Base-by-base conservation (phyloP, 2,329 filamentous ascomycete genomes). In the Sporothrix globosa region DNA sequence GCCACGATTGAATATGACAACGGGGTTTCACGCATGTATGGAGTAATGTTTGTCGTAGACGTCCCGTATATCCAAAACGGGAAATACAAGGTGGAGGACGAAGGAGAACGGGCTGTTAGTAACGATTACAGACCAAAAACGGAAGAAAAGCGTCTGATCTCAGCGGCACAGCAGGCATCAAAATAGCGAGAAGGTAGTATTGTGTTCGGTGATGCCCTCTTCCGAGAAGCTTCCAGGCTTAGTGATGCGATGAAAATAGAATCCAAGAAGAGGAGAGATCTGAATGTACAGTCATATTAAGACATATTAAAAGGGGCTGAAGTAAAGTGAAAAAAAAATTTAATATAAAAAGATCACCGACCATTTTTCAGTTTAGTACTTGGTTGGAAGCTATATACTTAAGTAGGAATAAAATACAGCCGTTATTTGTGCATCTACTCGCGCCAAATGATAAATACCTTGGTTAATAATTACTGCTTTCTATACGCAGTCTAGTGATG, bases 141-240 rank as follows among this genome's bases (percentile, higher is more conserved):
- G 41, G 41, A 17, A 34, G 39, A 61, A 44, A 50, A 50, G 46
- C 61, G 61, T 50, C 61, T 50, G 61, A 65, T 50, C 61, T 50
- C 44, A 11, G 17, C 27, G 61, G 61, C 61, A 65, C 41, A 65
- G 24, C 24, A 30, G 61, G 27, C 24, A n/a, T 30, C 17, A 6
- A 65, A 30, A 65, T 65, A 50, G 24, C 21, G 41, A 21, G 27
- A 14, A 50, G 27, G 61, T 6, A 24, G n/a, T 6, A 27, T 61
- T 27, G 11, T 61, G 4, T n/a, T 24, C 58, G 61, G 61, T 24
- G 61, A 50, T 34, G 21, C 17, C 50, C 24, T 34, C 9, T n/a
- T 65, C 61, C 44, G 41, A 50, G 44, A 46, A 41, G 7, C 50
- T 34, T 17, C 41, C 41, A 44, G 11, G 41, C 41, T 17, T 65